Conservation (phyloP, 495 filamentous ascomycete genomes). For the Neurospora sp. region DNA sequence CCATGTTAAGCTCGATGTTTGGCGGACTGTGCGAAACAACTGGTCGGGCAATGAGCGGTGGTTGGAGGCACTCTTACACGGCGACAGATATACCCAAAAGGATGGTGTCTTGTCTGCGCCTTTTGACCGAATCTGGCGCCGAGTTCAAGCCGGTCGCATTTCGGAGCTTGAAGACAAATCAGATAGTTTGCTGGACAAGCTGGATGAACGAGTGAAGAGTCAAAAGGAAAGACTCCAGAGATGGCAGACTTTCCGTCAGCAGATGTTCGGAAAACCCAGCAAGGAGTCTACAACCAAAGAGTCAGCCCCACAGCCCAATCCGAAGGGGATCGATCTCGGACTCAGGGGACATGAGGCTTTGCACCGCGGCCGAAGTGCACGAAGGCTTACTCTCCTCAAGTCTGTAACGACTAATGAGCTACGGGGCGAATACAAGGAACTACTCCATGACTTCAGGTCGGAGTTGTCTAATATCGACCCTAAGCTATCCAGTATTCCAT, state of each 20-base stretch:
- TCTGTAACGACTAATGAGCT: constrained; percentile 3
- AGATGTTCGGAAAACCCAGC: constrained; percentile 30
- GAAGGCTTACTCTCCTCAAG: constrained; percentile 13
- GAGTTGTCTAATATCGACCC: constrained; percentile 26
- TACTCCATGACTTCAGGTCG: constrained; percentile 30
- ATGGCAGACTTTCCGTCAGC: constrained; percentile 61
- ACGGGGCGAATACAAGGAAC: constrained; percentile 31
- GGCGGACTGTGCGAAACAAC: constrained; percentile 50
- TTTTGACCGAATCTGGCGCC: constrained; percentile 58
- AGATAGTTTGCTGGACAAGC: constrained; percentile 45
- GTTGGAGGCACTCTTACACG: constrained; percentile 55
- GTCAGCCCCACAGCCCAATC: constrained; percentile 13
- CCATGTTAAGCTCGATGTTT: constrained; percentile 30
- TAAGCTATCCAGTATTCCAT: background rate
- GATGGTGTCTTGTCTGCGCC: constrained; percentile 54
- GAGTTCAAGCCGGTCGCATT: constrained; percentile 44
- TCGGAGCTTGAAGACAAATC: constrained; percentile 37
- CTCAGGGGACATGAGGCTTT: constrained; percentile 38
- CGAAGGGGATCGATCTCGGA: constrained; percentile 35
- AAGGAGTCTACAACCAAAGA: constrained; percentile 5
- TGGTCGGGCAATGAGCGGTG: constrained; percentile 67
- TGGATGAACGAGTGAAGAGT: constrained; percentile 48
- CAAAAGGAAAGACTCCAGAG: constrained; percentile 55
- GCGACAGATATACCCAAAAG: constrained; percentile 45
- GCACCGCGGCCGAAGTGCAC: constrained; percentile 18